Evolutionary conservation across 1,139 yeast species (phyloP), one percentile per base, ranked within the genome.

Genomic region (Magnusiomyces tetraspermus): DNA sequence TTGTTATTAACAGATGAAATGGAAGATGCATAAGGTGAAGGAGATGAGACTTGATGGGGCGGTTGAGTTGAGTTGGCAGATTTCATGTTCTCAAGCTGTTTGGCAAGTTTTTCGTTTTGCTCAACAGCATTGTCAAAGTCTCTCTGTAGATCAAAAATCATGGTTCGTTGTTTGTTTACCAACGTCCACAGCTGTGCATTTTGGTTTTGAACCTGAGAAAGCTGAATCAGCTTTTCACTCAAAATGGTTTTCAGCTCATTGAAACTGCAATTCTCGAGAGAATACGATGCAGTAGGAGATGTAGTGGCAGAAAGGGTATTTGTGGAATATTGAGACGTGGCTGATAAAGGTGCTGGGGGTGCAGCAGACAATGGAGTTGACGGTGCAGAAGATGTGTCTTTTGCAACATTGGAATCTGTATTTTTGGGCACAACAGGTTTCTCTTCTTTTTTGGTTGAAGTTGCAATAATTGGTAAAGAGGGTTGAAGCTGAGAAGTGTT

Each of bases 101-200:
- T 31, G 8, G 48, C 48, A 15, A 46, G 56, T 11, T 56, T 31
- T 44, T 60, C 63, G 33, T 58, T 59, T 22, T 57, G 59, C 30
- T 55, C 59, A n/a, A 58, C 56, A 1, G 62, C 60, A 6, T 49
- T 53, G 40, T 60, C 65, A 23, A 65, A 56, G 49, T 66, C 68
- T 33, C 57, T 52, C 46, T 62, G 68, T 4, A 65, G 58, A 13
- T 64, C 68, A 36, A 61, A 54, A 49, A 66, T 63, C 60, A 64
- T 64, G 21, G 61, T 57, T 28, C 65, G 60, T 49, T 65, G 69
- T 48, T 63, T 60, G 49, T 61, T 60, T 43, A 65, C 66, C 46
- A 65, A 57, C 33, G 60, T 55, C 67, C 67, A 63, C 41, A 66
- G 57, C 51, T 65, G 66, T 1, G 60, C 49, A 53, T 65, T 65